Conservation (phyloP, 2,329 filamentous ascomycete genomes). For the Sporothrix luriei region DNA sequence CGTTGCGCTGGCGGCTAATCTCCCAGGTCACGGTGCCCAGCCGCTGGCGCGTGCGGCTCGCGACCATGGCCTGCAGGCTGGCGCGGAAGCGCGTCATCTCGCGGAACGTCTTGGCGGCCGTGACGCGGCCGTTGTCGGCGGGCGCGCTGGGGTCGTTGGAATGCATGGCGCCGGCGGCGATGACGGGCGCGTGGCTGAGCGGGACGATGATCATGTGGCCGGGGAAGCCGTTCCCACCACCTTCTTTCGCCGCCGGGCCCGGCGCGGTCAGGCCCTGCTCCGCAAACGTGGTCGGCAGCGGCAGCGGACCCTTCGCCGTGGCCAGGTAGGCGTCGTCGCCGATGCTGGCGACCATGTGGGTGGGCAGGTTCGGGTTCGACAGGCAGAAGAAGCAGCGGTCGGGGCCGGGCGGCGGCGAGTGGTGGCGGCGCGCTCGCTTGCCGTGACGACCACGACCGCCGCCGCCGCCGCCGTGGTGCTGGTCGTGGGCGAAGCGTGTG, state of each 20-base stretch:
- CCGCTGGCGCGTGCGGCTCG: slow-evolving; percentile 54
- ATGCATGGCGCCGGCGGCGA: slow-evolving; percentile 62
- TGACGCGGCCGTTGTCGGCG: slow-evolving; percentile 55
- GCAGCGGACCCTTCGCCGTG: slow-evolving; percentile 86
- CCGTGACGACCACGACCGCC: slow-evolving; percentile 43
- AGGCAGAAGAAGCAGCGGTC: slow-evolving; percentile 94
- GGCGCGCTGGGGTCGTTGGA: slow-evolving; percentile 51
- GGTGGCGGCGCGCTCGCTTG: slow-evolving; percentile 44
- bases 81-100: slow-evolving; percentile 85
- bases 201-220: slow-evolving; percentile 91
- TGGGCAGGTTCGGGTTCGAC: slow-evolving; percentile 78
- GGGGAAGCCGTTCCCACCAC: slow-evolving; percentile 59
- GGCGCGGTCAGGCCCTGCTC: slow-evolving; percentile 56
- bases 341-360: slow-evolving; percentile 87
- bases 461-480: slow-evolving; percentile 26
- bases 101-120: slow-evolving; percentile 62
- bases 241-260: too few species aligned
- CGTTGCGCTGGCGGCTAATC: slow-evolving; percentile 76
- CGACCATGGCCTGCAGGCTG: slow-evolving; percentile 77
- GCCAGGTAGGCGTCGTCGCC: slow-evolving; percentile 87
- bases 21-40: slow-evolving; percentile 91
- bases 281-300: slow-evolving; percentile 67
- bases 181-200: slow-evolving; percentile 75
- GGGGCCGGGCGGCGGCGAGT: slow-evolving; percentile 65
- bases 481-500: slow-evolving; percentile 54